Conservation (phyloP, 345 rosid species). For the Boechera retrofracta region DNA sequence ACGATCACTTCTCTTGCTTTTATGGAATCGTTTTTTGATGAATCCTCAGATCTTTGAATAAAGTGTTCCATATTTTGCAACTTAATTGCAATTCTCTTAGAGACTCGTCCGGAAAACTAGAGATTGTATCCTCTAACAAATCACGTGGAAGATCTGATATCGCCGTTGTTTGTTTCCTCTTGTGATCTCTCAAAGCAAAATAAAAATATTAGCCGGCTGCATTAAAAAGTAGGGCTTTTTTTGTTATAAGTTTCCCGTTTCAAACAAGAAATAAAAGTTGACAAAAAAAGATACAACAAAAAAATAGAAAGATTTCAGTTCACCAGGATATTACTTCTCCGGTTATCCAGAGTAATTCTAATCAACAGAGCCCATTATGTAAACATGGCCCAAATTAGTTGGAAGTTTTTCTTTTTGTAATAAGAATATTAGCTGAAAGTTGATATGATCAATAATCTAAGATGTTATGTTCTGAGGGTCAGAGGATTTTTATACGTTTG, state of each 20-base stretch:
- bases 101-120: not conserved
- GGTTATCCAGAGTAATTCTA: not conserved
- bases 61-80: not conserved
- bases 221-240: no score
- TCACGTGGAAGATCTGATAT: not conserved
- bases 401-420: not conserved
- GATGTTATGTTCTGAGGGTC: not conserved
- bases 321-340: no score
- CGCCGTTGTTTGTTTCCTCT: not conserved
- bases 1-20: not conserved
- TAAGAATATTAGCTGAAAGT: not conserved
- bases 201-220: no score
- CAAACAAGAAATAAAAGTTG: not conserved
- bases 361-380: constrained; percentile 4
- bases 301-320: no score
- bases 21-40: not conserved
- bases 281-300: not conserved
- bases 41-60: not conserved
- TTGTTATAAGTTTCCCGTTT: not conserved
- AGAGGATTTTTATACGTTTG: not conserved
- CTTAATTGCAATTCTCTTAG: not conserved
- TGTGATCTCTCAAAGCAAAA: no score
- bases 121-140: not conserved
- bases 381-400: constrained; percentile 7
- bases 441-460: not conserved